These are phyloP conservation scores for Cystobasidium ongulense DNA, from an alignment of 768 basidiomycete species.

Conservation along the genomic window DNA sequence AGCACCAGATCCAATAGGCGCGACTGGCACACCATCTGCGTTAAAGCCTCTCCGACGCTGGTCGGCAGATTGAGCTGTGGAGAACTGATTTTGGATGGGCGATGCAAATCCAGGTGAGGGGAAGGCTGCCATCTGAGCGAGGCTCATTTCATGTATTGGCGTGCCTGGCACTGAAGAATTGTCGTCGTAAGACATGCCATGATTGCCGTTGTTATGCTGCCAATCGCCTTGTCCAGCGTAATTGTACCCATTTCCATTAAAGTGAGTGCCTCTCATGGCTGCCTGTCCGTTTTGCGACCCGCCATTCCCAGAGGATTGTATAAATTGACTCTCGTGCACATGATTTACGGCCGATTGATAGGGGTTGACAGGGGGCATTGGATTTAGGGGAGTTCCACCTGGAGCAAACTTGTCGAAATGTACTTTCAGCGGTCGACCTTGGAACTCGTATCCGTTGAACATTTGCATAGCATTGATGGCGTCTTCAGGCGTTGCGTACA, in stretches of 20 bases:
- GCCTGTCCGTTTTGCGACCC: neutral
- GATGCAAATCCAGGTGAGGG: constrained; percentile 25
- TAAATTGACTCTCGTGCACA: neutral
- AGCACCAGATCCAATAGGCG: constrained; percentile 22
- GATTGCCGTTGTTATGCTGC: neutral
- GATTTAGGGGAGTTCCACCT: constrained; percentile 7
- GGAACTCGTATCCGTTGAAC: constrained; percentile 90
- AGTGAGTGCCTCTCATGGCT: no score
- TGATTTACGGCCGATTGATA: constrained; percentile 20
- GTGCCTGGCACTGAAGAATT: neutral
- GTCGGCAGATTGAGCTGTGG: neutral
- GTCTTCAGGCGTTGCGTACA: constrained; percentile 72
- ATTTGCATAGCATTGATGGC: constrained; percentile 73
- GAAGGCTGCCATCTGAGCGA: constrained; percentile 5
- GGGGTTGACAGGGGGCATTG: neutral
- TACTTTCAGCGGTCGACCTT: constrained; percentile 77
- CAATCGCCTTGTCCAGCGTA: neutral
- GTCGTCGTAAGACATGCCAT: neutral
- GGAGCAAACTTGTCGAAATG: constrained; percentile 70
- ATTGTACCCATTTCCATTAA: neutral
- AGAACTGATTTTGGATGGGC: neutral
- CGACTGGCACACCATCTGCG: constrained; percentile 7
- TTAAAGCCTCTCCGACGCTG: constrained; percentile 9
- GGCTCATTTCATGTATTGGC: constrained; percentile 14
- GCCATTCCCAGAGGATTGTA: neutral